Percentiles rank a stretch among this genome's conserved stretches.
These are phyloP conservation scores for Globisporangium polare DNA, from an alignment of 352 stramenopile genomes.

Conservation along the genomic window DNA sequence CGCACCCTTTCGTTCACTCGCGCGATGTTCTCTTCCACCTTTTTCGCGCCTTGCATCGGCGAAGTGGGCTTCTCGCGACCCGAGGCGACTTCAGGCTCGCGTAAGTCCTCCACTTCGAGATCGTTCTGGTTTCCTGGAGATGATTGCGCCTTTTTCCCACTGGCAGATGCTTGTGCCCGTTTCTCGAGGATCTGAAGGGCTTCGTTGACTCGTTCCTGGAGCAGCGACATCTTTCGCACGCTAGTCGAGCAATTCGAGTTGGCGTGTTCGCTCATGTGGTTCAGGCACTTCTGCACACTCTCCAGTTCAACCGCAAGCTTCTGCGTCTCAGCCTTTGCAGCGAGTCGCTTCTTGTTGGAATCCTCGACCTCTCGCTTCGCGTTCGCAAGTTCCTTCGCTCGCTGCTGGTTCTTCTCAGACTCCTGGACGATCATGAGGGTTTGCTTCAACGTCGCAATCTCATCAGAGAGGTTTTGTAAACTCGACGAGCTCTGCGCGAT, in stretches of 20 bases:
- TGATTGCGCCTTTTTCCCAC: conserved; percentile 22
- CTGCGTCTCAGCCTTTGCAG: conserved; percentile 78
- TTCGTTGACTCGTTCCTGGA: conserved; percentile 69
- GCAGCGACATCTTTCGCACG: conserved; percentile 50
- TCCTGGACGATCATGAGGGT: conserved; percentile 59
- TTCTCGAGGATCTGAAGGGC: conserved; percentile 67
- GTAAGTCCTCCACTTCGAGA: conserved; percentile 42
- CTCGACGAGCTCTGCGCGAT: conserved; percentile 32
- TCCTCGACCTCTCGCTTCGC: conserved; percentile 75
- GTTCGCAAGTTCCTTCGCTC: conserved; percentile 55
- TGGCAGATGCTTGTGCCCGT: conserved; percentile 24
- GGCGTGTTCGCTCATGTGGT: conserved; percentile 48
- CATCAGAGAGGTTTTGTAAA: conserved; percentile 52
- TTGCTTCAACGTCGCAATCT: conserved; percentile 56
- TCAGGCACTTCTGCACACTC: conserved; percentile 57
- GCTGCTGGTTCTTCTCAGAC: conserved; percentile 66
- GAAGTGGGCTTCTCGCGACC: conserved; percentile 28
- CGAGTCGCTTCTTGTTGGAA: conserved; percentile 77
- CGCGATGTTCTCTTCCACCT: conserved; percentile 67
- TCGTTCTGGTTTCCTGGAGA: conserved; percentile 24
- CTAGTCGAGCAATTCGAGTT: conserved; percentile 50
- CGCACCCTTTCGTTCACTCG: conserved; percentile 61
- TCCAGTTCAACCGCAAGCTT: conserved; percentile 75
- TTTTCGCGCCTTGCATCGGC: conserved; percentile 40
- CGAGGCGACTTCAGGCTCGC: conserved; percentile 36